A percentile compares a stretch with the other conserved stretches of the same genome.
Evolutionary conservation across 169 alveolate genomes (phyloP).

Genomic region (Plasmodium gallinaceum): DNA sequence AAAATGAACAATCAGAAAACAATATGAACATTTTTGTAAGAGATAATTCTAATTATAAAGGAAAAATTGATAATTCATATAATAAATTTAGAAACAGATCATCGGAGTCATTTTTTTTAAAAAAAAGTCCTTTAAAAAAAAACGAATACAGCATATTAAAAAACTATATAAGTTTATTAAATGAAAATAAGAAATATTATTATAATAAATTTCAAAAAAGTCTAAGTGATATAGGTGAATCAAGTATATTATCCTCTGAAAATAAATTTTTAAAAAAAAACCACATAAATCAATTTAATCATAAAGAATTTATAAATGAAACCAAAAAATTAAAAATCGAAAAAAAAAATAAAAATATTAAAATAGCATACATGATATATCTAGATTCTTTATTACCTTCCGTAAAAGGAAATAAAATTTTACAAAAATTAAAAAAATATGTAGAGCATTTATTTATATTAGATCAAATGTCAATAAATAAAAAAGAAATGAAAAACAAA

Average conservation of each 20-base stretch:
- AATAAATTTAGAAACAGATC: slow-evolving; percentile 27
- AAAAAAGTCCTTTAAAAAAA: not conserved
- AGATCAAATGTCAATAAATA: slow-evolving; percentile 3
- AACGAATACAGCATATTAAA: not conserved
- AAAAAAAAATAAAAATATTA: slow-evolving; percentile 1
- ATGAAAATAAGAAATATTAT: not conserved
- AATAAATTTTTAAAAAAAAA: too few species aligned
- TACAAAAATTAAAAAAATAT: slow-evolving; percentile 46
- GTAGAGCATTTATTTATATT: slow-evolving; percentile 33
- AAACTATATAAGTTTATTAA: not conserved
- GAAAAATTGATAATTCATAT: not conserved
- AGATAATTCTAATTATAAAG: not conserved
- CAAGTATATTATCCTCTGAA: not conserved
- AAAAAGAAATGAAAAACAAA: not conserved
- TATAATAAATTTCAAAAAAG: not conserved
- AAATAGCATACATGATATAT: slow-evolving; percentile 78
- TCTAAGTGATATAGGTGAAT: slow-evolving; percentile 15
- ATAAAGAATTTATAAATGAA: not conserved
- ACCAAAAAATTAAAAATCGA: slow-evolving; percentile 1
- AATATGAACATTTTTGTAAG: not conserved
- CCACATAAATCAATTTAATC: not conserved
- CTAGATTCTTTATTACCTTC: slow-evolving; percentile 80
- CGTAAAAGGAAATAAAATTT: slow-evolving; percentile 43
- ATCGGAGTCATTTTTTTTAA: slow-evolving; percentile 23
- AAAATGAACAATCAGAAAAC: not conserved